A percentile compares a stretch with the other conserved stretches of the same genome.
Evolutionary conservation across 805 yeast species (phyloP).

Genomic region (Monosporozyma aquatica): DNA sequence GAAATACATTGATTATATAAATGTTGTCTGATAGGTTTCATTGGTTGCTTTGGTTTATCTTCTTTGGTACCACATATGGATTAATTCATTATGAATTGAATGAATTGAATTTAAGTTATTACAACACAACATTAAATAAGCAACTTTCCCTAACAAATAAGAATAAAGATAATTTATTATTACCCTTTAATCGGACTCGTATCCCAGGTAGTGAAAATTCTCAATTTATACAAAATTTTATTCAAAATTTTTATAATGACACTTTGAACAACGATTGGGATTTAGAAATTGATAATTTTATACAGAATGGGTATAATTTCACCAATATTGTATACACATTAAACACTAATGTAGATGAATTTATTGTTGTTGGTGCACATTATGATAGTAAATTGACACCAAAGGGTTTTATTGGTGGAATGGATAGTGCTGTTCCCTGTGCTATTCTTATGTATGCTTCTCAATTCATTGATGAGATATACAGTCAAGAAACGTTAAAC

Average conservation of each 20-base stretch:
- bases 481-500: conserved; percentile 2
- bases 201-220: conserved; percentile 38
- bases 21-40: no score
- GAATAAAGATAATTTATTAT: conserved; percentile 11
- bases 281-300: conserved; percentile 28
- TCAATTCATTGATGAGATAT: conserved; percentile 19
- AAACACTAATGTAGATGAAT: conserved; percentile 16
- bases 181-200: conserved; percentile 34
- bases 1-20: no score
- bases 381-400: conserved; percentile 42
- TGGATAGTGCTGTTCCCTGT: conserved; percentile 52
- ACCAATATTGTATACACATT: conserved; percentile 33
- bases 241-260: conserved; percentile 27
- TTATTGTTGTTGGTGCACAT: conserved; percentile 42
- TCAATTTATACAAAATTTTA: conserved; percentile 30
- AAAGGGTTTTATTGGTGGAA: conserved; percentile 51
- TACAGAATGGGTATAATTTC: conserved; percentile 30
- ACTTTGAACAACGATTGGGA: conserved; percentile 26
- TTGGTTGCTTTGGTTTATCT: neutral
- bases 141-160: conserved; percentile 6
- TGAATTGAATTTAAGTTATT: conserved; percentile 2
- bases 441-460: conserved; percentile 42
- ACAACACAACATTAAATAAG: neutral
- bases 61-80: neutral
- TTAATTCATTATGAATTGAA: neutral